Base-by-base conservation (phyloP, 768 basidiomycete genomes). In the Coprinopsis cinerea region DNA sequence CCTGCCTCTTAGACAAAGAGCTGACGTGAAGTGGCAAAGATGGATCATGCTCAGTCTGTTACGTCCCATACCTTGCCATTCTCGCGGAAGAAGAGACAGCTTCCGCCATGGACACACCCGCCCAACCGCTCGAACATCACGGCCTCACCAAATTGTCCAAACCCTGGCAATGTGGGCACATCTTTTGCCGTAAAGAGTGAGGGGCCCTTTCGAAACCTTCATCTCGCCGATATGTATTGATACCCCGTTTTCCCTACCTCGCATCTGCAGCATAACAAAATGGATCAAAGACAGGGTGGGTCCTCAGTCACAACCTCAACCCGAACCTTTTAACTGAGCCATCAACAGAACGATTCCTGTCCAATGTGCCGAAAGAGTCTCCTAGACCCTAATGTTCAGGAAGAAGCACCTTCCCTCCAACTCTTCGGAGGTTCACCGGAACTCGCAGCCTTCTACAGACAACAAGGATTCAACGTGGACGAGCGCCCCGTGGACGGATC, bases 111-210 rank as follows among this genome's bases (percentile, higher is more conserved):
- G 87, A 90, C 58, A 85, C 87, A 1, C 86, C 88, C 3, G 85
- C 87, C 7, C 76, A 84, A 53, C 76, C 85, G 14, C 55, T 71
- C n/a, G 83, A 88, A 53, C 74, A 81, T 30, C 64, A 85, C 1
- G 89, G 89, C 2, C 79, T 90, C 18, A 87, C 86, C 18, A 76
- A 70, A 55, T 66, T 92, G 6, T 62, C 68, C 49, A 60, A 74
- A 57, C 49, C 73, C 57, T 65, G 73, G 71, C 75, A 77, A 53
- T 79, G 81, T 54, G 74, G 79, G 2, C 88, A 92, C 60, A 57
- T 85, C n/a, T 91, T 90, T 59, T 91, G 88, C 62, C 76, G 85
- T 56, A 81, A 79, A 69, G 88, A 91, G 88, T 90, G 24, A 23
- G 25, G 25, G 18, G 26, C 28, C 2, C 18, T 49, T 25, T 26